Base-by-base conservation (phyloP, 768 basidiomycete species). In the Suillus ampliporus region DNA sequence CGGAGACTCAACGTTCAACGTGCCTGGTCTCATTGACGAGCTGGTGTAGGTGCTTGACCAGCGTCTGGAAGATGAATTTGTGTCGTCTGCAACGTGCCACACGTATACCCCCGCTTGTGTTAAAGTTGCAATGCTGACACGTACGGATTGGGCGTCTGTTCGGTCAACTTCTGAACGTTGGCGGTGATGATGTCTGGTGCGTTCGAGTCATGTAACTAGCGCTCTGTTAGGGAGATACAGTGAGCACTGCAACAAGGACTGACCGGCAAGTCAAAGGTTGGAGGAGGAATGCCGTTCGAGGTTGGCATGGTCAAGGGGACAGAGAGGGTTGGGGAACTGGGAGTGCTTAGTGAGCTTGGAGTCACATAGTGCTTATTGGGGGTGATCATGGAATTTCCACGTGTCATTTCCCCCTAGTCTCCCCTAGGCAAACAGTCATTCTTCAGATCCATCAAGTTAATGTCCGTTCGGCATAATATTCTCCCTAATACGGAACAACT, bases 21-120 rank as follows among this genome's bases (percentile, higher is more conserved):
- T 26, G 82, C 84, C 85, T 82, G 1, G 90, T 89, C 74, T 93
- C 92, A 51, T 80, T 80, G 26, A 92, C 80, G 66, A 92, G 91
- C 44, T 86, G 83, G 70, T 95, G 93, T 9, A 95, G 64, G 71
- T 95, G 91, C 35, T 78, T 81, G 58, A 90, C 73, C 76, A 92
- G 76, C 41, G 72, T 78, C 68, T 81, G 73, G 61, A 82, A 79
- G 62, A 87, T 72, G 73, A 86, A 83, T 62, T 74, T 80, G 61
- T 68, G 70, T n/a, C 85, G 80, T 38, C 81, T 80, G 21, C 13
- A 60, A 40, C 35, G 37, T 31, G 50, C 35, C 51, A 34, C 31
- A 50, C 35, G 26, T 15, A n/a, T 56, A 47, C 65, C 21, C 3
- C 52, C 28, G 23, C 15, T 38, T 58, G 35, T 37, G 1, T 31